A percentile compares a stretch with the other conserved stretches of the same genome.
Evolutionary conservation across 2,329 filamentous ascomycete species (phyloP).

Genomic region (Cercospora sp.): DNA sequence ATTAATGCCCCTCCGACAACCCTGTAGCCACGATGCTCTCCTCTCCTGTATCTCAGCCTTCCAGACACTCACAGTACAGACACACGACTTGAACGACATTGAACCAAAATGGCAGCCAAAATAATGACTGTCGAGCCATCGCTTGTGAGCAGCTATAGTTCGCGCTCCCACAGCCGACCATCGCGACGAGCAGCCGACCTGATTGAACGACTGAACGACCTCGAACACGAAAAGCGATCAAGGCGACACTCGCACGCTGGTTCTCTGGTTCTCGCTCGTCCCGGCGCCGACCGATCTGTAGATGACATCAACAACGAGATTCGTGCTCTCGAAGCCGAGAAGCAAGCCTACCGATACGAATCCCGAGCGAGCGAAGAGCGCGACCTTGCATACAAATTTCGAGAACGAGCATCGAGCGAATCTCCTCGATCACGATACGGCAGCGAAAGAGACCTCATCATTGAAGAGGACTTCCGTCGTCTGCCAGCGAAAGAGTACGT

Average conservation of each 20-base stretch:
- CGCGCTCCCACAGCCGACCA: conserved; percentile 2
- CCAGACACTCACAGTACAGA: neutral
- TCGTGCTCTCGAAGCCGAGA: conserved; percentile 67
- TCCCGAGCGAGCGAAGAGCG: conserved; percentile 51
- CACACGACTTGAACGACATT: neutral
- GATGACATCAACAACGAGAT: conserved; percentile 74
- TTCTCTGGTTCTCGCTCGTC: conserved; percentile 26
- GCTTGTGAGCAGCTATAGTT: conserved; percentile 1
- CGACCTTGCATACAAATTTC: conserved; percentile 43
- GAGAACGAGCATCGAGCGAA: conserved; percentile 39
- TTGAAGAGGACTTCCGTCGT: conserved; percentile 9
- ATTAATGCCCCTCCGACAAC: neutral
- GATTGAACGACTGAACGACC: conserved; percentile 11
- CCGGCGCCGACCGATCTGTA: conserved; percentile 44
- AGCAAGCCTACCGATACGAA: conserved; percentile 59
- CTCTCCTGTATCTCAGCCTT: neutral
- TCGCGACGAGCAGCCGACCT: conserved; percentile 9
- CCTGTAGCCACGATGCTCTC: neutral
- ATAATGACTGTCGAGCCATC: conserved; percentile 12
- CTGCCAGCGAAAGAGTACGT: conserved; percentile 52
- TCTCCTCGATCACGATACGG: neutral
- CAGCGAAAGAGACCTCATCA: neutral
- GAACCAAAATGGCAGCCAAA: neutral
- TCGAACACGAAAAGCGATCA: conserved; percentile 13
- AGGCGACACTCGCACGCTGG: conserved; percentile 17